These are phyloP conservation scores for Nigrospora sphaerica DNA, from an alignment of 2,329 filamentous ascomycete genomes.

Conservation along the genomic window DNA sequence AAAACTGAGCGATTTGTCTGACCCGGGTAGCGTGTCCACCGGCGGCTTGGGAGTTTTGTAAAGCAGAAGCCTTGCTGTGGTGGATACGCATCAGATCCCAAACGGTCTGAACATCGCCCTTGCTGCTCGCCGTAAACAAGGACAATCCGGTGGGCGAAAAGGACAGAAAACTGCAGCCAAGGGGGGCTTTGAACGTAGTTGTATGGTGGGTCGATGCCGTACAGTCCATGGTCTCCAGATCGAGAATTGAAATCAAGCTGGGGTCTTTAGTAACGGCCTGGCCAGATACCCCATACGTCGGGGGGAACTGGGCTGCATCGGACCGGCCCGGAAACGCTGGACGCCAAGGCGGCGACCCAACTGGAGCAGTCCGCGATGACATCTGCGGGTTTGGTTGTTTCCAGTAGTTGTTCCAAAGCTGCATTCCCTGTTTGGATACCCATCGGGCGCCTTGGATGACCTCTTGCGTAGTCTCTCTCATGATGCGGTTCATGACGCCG, in stretches of 20 bases:
- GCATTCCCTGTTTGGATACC: constrained; percentile 69
- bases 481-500: constrained; percentile 67
- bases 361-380: constrained; percentile 34
- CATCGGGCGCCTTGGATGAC: constrained; percentile 68
- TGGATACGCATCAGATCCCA: constrained; percentile 71
- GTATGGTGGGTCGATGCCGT: constrained; percentile 53
- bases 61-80: constrained; percentile 52
- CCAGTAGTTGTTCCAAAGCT: constrained; percentile 78
- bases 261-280: constrained; percentile 57
- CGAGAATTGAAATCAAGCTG: constrained; percentile 67
- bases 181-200: constrained; percentile 62
- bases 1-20: constrained; percentile 81
- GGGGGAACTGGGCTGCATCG: constrained; percentile 58
- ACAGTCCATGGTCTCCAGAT: constrained; percentile 53
- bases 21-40: constrained; percentile 51
- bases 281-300: constrained; percentile 61
- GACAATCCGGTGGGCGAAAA: constrained; percentile 68
- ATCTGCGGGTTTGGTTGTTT: constrained; percentile 46
- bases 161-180: constrained; percentile 75
- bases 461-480: constrained; percentile 73
- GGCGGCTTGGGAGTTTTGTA: constrained; percentile 45
- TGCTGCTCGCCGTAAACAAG: constrained; percentile 72
- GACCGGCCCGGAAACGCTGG: constrained; percentile 34
- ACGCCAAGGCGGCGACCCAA: constrained; percentile 40
- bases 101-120: constrained; percentile 75